phyloP scores from a whole-genome alignment of 495 filamentous ascomycete species.

The Bryoglossum gracile region DNA sequence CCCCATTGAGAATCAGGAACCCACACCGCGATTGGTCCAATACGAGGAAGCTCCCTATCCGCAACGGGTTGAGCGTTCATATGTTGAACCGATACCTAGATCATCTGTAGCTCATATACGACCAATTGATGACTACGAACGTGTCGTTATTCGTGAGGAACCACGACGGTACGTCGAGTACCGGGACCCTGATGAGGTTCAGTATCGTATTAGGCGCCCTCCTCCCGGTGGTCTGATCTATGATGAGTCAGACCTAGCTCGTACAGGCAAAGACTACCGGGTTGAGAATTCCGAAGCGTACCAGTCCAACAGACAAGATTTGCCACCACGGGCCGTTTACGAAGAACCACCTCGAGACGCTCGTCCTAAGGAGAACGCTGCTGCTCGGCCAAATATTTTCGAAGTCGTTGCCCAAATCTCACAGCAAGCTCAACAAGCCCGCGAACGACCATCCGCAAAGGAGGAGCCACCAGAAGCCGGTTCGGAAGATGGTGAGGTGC shows the following conservation, averaged over 20 bases:
- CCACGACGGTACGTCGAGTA: constrained; percentile 12
- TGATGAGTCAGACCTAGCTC: constrained; percentile 1
- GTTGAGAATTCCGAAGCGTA: constrained; percentile 5
- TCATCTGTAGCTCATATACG: constrained; percentile 2
- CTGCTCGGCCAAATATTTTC: constrained; percentile 16
- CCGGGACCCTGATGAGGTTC: constrained; percentile 9
- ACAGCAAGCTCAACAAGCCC: constrained; percentile 18
- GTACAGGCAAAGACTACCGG: constrained; percentile 7
- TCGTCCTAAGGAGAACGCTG: constrained; percentile 4
- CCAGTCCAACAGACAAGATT: constrained; percentile 4
- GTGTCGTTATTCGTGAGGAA: constrained; percentile 15
- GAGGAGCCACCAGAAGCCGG: constrained; percentile 17
- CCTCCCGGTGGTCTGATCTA: constrained; percentile 1
- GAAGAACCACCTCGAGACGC: background rate
- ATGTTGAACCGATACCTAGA: constrained; percentile 5
- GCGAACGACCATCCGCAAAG: constrained; percentile 11
- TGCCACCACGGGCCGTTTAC: background rate
- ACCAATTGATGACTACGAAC: constrained; percentile 4
- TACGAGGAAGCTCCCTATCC: constrained; percentile 4
- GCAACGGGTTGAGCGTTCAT: constrained; percentile 3
- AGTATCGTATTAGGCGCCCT: constrained; percentile 13
- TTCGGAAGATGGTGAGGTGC: constrained; percentile 28
- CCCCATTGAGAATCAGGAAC: background rate
- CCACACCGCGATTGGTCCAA: constrained; percentile 1
- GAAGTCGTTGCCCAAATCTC: constrained; percentile 21